phyloP scores from a whole-genome alignment of 2,329 filamentous ascomycete species.

The Neonectria hederae region DNA sequence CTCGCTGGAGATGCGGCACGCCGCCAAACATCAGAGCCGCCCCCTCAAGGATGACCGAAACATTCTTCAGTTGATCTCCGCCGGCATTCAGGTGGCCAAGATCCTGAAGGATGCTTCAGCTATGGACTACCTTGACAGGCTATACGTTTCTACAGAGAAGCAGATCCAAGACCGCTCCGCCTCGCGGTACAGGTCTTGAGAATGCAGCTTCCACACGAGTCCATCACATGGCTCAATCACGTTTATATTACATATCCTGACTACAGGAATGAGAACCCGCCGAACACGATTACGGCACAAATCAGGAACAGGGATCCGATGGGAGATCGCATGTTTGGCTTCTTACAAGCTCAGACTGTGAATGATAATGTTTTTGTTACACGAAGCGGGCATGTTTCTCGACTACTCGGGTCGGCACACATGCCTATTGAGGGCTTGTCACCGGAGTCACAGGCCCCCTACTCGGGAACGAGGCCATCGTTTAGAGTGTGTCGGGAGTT shows the following conservation, averaged over 20 bases:
- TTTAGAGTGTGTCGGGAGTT: constrained; percentile 42
- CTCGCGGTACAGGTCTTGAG: constrained; percentile 47
- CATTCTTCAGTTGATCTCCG: constrained; percentile 86
- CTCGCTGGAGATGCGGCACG: constrained; percentile 87
- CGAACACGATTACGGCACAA: constrained; percentile 41
- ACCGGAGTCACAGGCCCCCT: constrained; percentile 31
- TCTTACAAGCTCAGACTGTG: constrained; percentile 39
- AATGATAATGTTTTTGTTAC: constrained; percentile 44
- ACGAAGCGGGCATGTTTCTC: constrained; percentile 30
- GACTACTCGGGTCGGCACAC: constrained; percentile 24
- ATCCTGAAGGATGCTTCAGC: constrained; percentile 85
- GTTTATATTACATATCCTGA: constrained; percentile 41
- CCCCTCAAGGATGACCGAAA: constrained; percentile 90
- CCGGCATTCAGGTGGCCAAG: constrained; percentile 87
- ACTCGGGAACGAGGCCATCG: constrained; percentile 33
- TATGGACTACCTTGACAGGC: constrained; percentile 82
- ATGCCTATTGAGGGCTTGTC: constrained; percentile 28
- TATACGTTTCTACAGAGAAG: constrained; percentile 85
- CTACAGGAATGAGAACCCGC: constrained; percentile 37
- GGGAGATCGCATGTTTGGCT: constrained; percentile 24
- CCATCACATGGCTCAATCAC: constrained; percentile 37
- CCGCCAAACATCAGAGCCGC: constrained; percentile 82
- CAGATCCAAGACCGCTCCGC: constrained; percentile 75
- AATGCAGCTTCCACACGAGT: constrained; percentile 35
- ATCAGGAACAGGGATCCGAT: constrained; percentile 41